Evolutionary conservation across 805 yeast species (phyloP).

Genomic region (Lachancea kluyveri): DNA sequence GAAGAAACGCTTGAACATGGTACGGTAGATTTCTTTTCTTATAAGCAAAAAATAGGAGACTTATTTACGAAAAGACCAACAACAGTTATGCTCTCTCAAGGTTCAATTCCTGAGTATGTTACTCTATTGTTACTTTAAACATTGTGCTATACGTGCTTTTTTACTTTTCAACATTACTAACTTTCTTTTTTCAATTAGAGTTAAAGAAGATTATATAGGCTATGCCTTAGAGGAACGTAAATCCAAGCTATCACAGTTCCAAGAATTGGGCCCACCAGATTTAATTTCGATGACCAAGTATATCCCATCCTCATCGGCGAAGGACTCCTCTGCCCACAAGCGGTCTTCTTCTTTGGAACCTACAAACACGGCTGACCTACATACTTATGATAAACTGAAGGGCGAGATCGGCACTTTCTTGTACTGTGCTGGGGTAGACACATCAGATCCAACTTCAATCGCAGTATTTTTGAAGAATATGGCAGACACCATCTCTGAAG

Average conservation of each 20-base stretch:
- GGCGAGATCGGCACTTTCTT: conserved; percentile 63
- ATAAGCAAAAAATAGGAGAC: no score
- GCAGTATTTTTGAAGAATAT: conserved; percentile 68
- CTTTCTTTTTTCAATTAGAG: conserved; percentile 27
- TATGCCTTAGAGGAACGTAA: conserved; percentile 61
- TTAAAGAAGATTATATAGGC: conserved; percentile 52
- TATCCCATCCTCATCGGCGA: conserved; percentile 20
- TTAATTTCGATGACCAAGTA: conserved; percentile 37
- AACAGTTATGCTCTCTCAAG: conserved; percentile 42
- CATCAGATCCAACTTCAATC: conserved; percentile 68
- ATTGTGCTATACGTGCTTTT: background rate
- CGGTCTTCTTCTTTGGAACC: conserved; percentile 7
- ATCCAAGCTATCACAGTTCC: conserved; percentile 48
- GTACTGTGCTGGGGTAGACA: conserved; percentile 70
- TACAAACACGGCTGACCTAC: conserved; percentile 14
- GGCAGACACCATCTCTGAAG: conserved; percentile 54
- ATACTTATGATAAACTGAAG: conserved; percentile 35
- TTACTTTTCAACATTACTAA: background rate
- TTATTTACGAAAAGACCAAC: no score
- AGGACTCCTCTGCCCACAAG: conserved; percentile 6
- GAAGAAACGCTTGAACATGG: no score
- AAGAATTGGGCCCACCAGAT: conserved; percentile 71
- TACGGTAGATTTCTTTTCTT: no score
- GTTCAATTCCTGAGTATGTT: conserved; percentile 58
- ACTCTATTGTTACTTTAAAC: background rate